phyloP scores from a whole-genome alignment of 2,329 filamentous ascomycete species.

The Colletotrichum spaethianum region DNA sequence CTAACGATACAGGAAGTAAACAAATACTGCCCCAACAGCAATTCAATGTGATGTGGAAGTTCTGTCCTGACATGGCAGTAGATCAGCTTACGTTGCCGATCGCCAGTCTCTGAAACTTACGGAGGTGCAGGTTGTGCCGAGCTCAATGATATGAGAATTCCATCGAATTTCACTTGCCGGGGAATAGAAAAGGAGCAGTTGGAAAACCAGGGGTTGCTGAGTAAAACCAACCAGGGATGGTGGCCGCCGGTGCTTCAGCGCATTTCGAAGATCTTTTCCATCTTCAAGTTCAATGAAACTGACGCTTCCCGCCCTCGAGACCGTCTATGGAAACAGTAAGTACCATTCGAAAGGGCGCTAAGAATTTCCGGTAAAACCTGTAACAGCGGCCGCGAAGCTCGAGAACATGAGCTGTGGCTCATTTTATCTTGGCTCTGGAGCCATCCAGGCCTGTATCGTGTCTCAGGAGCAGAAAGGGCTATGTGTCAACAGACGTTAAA shows the following conservation, averaged over 20 bases:
- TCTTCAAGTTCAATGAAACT: background rate
- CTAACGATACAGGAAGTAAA: too few relatives aligned
- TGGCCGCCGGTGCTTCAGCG: background rate
- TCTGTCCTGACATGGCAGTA: too few relatives aligned
- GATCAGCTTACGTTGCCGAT: too few relatives aligned
- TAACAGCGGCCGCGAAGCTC: background rate
- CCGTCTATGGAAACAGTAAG: too few relatives aligned
- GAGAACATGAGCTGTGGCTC: background rate
- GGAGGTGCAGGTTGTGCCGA: too few relatives aligned
- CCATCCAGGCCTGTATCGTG: background rate
- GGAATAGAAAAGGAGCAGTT: background rate
- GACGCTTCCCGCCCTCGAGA: fast-evolving
- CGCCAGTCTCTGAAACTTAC: too few relatives aligned
- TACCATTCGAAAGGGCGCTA: too few relatives aligned
- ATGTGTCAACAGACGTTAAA: background rate
- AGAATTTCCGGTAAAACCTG: too few relatives aligned
- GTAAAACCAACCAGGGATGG: background rate
- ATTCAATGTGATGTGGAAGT: too few relatives aligned
- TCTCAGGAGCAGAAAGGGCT: background rate
- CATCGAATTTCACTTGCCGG: too few relatives aligned
- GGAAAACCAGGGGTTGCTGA: background rate
- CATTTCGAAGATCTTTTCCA: background rate
- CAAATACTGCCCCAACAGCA: too few relatives aligned
- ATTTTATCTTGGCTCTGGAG: background rate
- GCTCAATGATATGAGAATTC: too few relatives aligned